Evolutionary conservation across 106 monocot genomes (phyloP), one percentile per base, ranked within the genome.

Genomic region (Apostasia shenzhenica): DNA sequence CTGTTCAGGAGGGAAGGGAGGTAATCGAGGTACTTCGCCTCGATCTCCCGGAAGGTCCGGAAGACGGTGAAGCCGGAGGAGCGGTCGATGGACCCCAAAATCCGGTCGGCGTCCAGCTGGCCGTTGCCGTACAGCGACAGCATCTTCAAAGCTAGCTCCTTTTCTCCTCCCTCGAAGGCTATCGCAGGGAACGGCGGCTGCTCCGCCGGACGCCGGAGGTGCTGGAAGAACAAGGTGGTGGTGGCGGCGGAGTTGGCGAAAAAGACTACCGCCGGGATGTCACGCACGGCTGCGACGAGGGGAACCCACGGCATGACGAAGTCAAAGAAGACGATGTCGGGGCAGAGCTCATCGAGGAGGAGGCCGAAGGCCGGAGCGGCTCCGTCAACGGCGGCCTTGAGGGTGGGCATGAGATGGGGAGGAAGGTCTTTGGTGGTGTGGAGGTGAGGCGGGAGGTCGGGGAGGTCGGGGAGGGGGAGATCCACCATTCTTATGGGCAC

Each of bases 371-470:
- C 5, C 1, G 70, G 67, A 43, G 75, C 76, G 11, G 82, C 55
- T 50, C 70, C 64, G 64, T 91, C 87, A 68, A 86, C 79, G 40
- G 87, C 75, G 38, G 66, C 49, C 72, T 82, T 85, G 54, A 89
- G 79, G 14, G 48, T 2, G 8, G 83, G 66, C 81, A 84, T 84
- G 48, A 84, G 80, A 44, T 76, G 63, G 13, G 81, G 47, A 8
- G 88, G 88, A 5, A 88, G 83, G 72, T 81, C n/a, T 59, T 75
- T 87, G 63, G 88, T 84, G 61, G 88, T 76, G 69, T 89, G 85
- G 58, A 80, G 61, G 6, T 63, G 67, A 56, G 82, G 72, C 4
- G 81, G 78, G 2, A 62, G 62, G 1, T 26, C 26, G 26, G 73
- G 68, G 26, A 68, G 55, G 11, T 64, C 8, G 8, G 88, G 85